phyloP scores from a whole-genome alignment of 2,329 filamentous ascomycete species.

The Orbilia quercus region DNA sequence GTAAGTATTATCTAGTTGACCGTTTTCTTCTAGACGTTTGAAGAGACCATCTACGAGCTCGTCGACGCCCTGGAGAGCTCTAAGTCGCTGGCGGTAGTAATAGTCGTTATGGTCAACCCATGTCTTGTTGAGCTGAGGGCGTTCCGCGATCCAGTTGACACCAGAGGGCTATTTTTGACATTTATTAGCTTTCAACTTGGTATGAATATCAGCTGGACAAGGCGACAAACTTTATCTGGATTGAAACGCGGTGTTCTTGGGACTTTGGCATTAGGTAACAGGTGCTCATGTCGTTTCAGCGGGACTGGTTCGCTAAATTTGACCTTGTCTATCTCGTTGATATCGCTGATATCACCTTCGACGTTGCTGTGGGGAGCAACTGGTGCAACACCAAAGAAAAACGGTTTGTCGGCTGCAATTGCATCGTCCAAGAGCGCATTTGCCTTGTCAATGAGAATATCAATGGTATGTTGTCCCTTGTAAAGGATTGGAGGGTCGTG shows the following conservation, averaged over 20 bases:
- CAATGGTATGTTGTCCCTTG: slow-evolving; percentile 69
- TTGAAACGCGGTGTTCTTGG: slow-evolving; percentile 76
- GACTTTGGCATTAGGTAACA: slow-evolving; percentile 71
- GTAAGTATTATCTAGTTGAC: slow-evolving; percentile 66
- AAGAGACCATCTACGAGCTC: slow-evolving; percentile 68
- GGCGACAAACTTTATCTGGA: slow-evolving; percentile 67
- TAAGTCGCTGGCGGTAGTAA: slow-evolving; percentile 68
- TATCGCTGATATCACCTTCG: slow-evolving; percentile 60
- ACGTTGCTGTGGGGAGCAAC: slow-evolving; percentile 74
- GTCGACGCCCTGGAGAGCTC: slow-evolving; percentile 69
- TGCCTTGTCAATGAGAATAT: slow-evolving; percentile 72
- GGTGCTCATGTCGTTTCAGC: slow-evolving; percentile 71
- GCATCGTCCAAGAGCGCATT: slow-evolving; percentile 73
- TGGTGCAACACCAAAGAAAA: slow-evolving; percentile 75
- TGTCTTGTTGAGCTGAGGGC: slow-evolving; percentile 64
- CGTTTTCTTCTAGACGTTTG: slow-evolving; percentile 63
- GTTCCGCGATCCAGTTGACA: slow-evolving; percentile 66
- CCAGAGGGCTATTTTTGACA: slow-evolving; percentile 62
- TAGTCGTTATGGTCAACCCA: slow-evolving; percentile 67
- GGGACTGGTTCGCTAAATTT: slow-evolving; percentile 69
- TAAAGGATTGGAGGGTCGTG: slow-evolving; percentile 69
- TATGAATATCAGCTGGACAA: background rate
- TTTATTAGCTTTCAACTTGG: slow-evolving; percentile 1
- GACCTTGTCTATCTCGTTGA: slow-evolving; percentile 59
- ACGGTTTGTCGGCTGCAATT: slow-evolving; percentile 69